Evolutionary conservation across 2,329 filamentous ascomycete species (phyloP).

Genomic region (Parastagonospora nodorum): DNA sequence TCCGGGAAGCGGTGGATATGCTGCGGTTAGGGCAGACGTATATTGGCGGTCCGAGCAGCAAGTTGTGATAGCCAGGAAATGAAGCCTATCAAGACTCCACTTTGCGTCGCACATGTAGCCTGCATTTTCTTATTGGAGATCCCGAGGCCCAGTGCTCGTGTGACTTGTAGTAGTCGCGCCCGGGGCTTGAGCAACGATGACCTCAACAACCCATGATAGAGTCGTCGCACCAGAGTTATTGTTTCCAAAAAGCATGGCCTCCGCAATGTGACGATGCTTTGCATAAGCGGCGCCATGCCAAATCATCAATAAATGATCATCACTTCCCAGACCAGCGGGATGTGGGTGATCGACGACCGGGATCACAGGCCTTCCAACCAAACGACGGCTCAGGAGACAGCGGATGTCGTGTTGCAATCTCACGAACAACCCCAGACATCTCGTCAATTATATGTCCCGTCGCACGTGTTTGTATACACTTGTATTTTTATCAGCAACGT

Average conservation of each 20-base stretch:
- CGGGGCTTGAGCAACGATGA: too few species aligned
- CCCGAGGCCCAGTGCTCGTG: neutral
- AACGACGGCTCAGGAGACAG: conserved; percentile 19
- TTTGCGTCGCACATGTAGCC: neutral
- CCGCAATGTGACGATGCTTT: too few species aligned
- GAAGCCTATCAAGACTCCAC: neutral
- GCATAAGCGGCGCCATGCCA: too few species aligned
- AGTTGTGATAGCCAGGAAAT: conserved; percentile 29
- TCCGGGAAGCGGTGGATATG: conserved; percentile 53
- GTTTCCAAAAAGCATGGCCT: too few species aligned
- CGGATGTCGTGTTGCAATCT: conserved; percentile 8
- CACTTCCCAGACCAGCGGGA: conserved; percentile 9
- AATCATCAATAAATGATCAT: too few species aligned
- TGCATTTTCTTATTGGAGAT: neutral
- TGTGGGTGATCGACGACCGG: conserved; percentile 27
- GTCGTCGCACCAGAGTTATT: too few species aligned
- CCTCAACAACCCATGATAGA: too few species aligned
- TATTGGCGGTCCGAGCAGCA: conserved; percentile 38
- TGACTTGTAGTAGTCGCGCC: neutral
- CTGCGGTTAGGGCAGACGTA: conserved; percentile 44
- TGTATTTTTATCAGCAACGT: conserved; percentile 3
- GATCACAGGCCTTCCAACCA: conserved; percentile 16
- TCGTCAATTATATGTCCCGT: neutral
- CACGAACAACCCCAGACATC: neutral
- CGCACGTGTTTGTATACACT: conserved; percentile 2